Conservation (phyloP, 2,329 filamentous ascomycete species). For the Epicoccum nigrum region DNA sequence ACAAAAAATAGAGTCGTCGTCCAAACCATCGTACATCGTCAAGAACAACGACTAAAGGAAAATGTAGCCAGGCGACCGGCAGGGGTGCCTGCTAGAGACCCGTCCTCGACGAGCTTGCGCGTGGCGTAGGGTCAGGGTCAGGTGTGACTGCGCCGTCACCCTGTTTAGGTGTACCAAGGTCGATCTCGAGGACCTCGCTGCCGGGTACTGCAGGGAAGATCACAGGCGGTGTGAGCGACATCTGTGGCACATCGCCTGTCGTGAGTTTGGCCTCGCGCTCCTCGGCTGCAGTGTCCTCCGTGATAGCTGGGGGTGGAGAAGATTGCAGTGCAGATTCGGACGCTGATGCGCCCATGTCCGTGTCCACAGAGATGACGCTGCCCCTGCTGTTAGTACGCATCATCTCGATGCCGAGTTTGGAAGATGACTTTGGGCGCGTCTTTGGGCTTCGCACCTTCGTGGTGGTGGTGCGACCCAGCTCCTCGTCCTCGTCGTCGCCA, state of each 20-base stretch:
- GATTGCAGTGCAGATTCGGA: constrained; percentile 43
- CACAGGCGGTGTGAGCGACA: constrained; percentile 58
- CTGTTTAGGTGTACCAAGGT: constrained; percentile 50
- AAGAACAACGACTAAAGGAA: background rate
- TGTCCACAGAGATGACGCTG: constrained; percentile 64
- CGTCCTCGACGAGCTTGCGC: constrained; percentile 25
- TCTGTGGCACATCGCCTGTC: constrained; percentile 35
- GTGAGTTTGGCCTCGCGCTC: constrained; percentile 33
- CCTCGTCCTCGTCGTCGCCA: constrained; percentile 94
- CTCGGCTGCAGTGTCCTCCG: constrained; percentile 49
- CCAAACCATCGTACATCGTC: constrained; percentile 1
- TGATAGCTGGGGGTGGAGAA: constrained; percentile 50
- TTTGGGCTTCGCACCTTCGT: constrained; percentile 55
- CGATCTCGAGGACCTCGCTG: constrained; percentile 48
- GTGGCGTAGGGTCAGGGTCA: constrained; percentile 53
- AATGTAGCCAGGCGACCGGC: background rate
- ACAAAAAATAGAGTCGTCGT: background rate
- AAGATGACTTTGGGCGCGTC: constrained; percentile 57
- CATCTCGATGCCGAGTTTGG: constrained; percentile 95
- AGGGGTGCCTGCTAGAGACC: constrained; percentile 1
- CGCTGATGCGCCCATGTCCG: constrained; percentile 45
- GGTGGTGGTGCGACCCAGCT: constrained; percentile 65
- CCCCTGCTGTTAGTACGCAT: constrained; percentile 96
- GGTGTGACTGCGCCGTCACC: constrained; percentile 37
- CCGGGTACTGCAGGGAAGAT: constrained; percentile 56